Evolutionary conservation across 306 rosid genomes (phyloP).

Genomic region (Dryas alaskensis): DNA sequence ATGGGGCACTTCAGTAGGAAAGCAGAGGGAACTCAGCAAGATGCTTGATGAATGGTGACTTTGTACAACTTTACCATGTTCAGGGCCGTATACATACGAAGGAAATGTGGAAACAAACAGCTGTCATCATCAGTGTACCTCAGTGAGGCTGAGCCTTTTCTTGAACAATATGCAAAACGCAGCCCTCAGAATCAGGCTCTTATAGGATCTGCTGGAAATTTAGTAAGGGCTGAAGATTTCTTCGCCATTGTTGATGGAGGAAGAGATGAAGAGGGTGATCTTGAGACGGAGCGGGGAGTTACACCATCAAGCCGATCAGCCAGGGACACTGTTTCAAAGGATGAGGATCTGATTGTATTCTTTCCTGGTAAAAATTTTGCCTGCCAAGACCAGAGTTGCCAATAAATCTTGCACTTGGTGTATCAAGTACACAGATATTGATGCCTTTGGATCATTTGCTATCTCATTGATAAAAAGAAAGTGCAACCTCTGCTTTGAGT

Average conservation of each 20-base stretch:
- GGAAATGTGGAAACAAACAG: slow-evolving; percentile 75
- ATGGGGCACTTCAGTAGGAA: slow-evolving; percentile 86
- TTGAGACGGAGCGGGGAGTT: slow-evolving; percentile 46
- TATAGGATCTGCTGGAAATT: slow-evolving; percentile 86
- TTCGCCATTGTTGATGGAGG: slow-evolving; percentile 66
- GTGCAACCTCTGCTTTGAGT: too few relatives aligned
- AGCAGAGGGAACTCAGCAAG: slow-evolving; percentile 84
- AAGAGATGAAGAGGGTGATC: slow-evolving; percentile 87
- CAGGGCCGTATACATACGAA: slow-evolving; percentile 83
- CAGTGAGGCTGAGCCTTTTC: slow-evolving; percentile 93
- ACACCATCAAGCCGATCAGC: slow-evolving; percentile 44
- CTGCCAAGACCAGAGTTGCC: neutral
- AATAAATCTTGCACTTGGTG: too few relatives aligned
- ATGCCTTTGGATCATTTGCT: too few relatives aligned
- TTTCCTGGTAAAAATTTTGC: slow-evolving; percentile 70
- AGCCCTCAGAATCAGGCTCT: slow-evolving; percentile 73
- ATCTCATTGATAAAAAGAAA: too few relatives aligned
- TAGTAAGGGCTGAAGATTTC: slow-evolving; percentile 81
- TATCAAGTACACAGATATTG: too few relatives aligned
- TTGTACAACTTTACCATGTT: slow-evolving; percentile 19
- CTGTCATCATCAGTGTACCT: slow-evolving; percentile 74
- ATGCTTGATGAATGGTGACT: slow-evolving; percentile 96
- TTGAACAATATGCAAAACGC: slow-evolving; percentile 82
- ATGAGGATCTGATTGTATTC: slow-evolving; percentile 78
- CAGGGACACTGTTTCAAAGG: slow-evolving; percentile 62